Evolutionary conservation across 2,329 filamentous ascomycete genomes (phyloP).

Genomic region (Diatrype stigma): DNA sequence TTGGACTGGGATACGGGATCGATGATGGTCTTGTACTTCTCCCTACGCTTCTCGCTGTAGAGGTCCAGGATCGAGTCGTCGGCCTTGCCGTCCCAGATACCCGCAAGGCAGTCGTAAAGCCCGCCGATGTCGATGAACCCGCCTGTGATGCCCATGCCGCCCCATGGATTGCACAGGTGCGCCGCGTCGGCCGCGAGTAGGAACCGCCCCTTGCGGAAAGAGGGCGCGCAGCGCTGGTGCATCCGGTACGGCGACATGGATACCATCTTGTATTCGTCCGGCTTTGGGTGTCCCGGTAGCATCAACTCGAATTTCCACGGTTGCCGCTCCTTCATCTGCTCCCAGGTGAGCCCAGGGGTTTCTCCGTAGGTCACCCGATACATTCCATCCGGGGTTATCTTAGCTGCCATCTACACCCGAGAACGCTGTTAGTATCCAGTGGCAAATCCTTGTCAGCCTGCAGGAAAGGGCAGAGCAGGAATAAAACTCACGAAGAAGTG

Average conservation of each 20-base stretch:
- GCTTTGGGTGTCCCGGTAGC: conserved; percentile 56
- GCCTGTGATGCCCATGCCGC: conserved; percentile 59
- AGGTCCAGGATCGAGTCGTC: conserved; percentile 40
- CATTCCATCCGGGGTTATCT: conserved; percentile 53
- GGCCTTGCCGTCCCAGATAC: conserved; percentile 39
- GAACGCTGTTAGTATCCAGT: neutral
- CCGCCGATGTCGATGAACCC: conserved; percentile 62
- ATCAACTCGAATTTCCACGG: conserved; percentile 53
- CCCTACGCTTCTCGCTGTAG: conserved; percentile 41
- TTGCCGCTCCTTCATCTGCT: conserved; percentile 50
- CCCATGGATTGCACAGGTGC: conserved; percentile 51
- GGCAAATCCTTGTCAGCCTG: conserved; percentile 1
- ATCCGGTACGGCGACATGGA: conserved; percentile 58
- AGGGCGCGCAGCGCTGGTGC: conserved; percentile 56
- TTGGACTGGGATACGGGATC: conserved; percentile 40
- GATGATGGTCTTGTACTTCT: conserved; percentile 42
- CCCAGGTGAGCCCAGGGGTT: conserved; percentile 43
- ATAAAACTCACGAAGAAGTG: conserved; percentile 43
- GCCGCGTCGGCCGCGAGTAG: conserved; percentile 58
- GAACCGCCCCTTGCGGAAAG: conserved; percentile 54
- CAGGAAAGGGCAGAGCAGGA: neutral
- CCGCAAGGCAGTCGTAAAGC: conserved; percentile 54
- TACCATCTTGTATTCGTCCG: conserved; percentile 51
- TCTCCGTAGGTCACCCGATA: conserved; percentile 64
- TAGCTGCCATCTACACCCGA: conserved; percentile 61